Conservation (phyloP, 495 filamentous ascomycete genomes). For the Penicillium samsonianum region DNA sequence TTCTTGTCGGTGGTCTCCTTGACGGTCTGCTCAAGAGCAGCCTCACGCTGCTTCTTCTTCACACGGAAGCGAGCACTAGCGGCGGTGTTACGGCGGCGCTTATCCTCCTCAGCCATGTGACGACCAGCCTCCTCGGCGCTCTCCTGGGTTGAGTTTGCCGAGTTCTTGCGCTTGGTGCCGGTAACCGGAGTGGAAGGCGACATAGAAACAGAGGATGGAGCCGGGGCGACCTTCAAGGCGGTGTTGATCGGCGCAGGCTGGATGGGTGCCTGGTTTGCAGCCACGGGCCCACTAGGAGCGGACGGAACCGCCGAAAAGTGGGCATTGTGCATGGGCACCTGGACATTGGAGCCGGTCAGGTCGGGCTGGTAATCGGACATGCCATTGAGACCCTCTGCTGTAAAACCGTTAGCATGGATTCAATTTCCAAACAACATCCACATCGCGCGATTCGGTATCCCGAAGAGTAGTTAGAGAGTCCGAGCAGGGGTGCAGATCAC, state of each 20-base stretch:
- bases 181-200: slow-evolving; percentile 24
- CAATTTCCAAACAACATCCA: slow-evolving; percentile 11
- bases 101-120: slow-evolving; percentile 90
- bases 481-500: slow-evolving; percentile 28
- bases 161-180: slow-evolving; percentile 45
- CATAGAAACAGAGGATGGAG: slow-evolving; percentile 21
- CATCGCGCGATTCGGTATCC: slow-evolving; percentile 15
- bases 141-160: slow-evolving; percentile 34
- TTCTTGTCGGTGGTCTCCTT: slow-evolving; percentile 91
- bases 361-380: slow-evolving; percentile 39
- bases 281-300: slow-evolving; percentile 20
- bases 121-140: slow-evolving; percentile 56
- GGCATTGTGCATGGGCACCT: slow-evolving; percentile 32
- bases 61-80: slow-evolving; percentile 94
- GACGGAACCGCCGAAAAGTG: slow-evolving; percentile 31
- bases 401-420: slow-evolving; percentile 20
- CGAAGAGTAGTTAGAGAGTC: slow-evolving; percentile 7
- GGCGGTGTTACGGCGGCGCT: slow-evolving; percentile 94
- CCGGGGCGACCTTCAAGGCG: slow-evolving; percentile 22
- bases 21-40: slow-evolving; percentile 81
- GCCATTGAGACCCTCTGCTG: slow-evolving; percentile 38
- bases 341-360: slow-evolving; percentile 31
- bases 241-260: slow-evolving; percentile 28
- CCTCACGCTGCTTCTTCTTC: slow-evolving; percentile 99
- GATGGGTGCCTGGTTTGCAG: slow-evolving; percentile 24